phyloP scores from a whole-genome alignment of 2,329 filamentous ascomycete genomes.

The Blastomyces gilchristii region DNA sequence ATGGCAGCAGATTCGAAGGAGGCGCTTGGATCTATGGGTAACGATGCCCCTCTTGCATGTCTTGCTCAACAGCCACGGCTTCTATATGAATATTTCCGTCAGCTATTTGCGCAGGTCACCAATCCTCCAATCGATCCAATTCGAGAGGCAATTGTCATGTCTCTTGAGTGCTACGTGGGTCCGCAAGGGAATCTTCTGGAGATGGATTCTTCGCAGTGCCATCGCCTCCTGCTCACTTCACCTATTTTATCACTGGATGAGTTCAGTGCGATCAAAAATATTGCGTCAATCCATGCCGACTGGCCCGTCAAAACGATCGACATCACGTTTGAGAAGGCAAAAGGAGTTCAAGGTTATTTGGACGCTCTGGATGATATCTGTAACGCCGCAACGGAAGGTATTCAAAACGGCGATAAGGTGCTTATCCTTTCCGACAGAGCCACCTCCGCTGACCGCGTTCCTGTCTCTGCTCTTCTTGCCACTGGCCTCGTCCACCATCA shows the following conservation, averaged over 20 bases:
- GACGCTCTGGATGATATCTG: slow-evolving; percentile 82
- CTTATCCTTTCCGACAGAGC: slow-evolving; percentile 84
- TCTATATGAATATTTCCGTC: slow-evolving; percentile 92
- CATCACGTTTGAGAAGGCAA: slow-evolving; percentile 80
- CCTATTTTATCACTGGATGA: slow-evolving; percentile 82
- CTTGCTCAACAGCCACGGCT: slow-evolving; percentile 80
- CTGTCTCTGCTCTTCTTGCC: slow-evolving; percentile 76
- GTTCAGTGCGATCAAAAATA: slow-evolving; percentile 77
- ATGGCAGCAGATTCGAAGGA: slow-evolving; percentile 98
- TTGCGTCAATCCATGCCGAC: slow-evolving; percentile 58
- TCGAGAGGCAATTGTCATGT: slow-evolving; percentile 96
- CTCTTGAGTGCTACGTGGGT: slow-evolving; percentile 88
- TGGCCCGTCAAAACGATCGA: slow-evolving; percentile 90
- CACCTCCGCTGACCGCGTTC: slow-evolving; percentile 67
- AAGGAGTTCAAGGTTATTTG: slow-evolving; percentile 74
- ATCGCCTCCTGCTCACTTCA: slow-evolving; percentile 73
- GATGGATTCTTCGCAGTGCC: slow-evolving; percentile 85
- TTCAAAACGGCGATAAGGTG: slow-evolving; percentile 72
- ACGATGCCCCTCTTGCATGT: slow-evolving; percentile 86
- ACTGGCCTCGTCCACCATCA: slow-evolving; percentile 94
- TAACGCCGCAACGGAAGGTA: slow-evolving; percentile 69
- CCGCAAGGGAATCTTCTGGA: slow-evolving; percentile 91
- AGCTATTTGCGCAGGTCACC: slow-evolving; percentile 95
- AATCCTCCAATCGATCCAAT: slow-evolving; percentile 97
- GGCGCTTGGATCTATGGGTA: slow-evolving; percentile 94